Conservation (phyloP, 1,284 basidiomycete species). For the Ceratorhiza oryzae-sativae region DNA sequence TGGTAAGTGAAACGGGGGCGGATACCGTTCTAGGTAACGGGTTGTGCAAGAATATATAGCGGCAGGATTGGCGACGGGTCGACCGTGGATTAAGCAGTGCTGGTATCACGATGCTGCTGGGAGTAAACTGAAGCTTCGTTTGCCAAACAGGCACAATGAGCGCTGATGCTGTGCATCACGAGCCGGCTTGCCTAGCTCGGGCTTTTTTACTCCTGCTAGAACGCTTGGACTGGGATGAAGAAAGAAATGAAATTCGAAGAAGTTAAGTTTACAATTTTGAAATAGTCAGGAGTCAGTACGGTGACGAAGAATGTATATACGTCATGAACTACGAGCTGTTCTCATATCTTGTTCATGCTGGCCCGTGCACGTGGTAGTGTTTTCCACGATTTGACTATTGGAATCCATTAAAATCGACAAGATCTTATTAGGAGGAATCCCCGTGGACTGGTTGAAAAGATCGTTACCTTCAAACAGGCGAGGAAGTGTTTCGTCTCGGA, state of each 20-base stretch:
- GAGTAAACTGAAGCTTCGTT: neutral
- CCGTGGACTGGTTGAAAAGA: constrained; percentile 60
- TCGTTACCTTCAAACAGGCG: constrained; percentile 94
- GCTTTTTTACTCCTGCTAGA: neutral
- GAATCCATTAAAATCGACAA: neutral
- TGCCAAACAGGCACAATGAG: neutral
- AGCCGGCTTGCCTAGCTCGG: neutral
- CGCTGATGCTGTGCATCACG: neutral
- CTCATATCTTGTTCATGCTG: neutral
- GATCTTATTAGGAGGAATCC: neutral
- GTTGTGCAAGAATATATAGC: no score
- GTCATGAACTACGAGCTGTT: neutral
- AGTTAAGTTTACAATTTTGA: no score
- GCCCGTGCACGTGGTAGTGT: neutral
- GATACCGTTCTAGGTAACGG: neutral
- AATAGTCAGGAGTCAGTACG: neutral
- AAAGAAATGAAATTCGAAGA: neutral
- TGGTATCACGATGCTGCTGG: neutral
- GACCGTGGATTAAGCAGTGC: neutral
- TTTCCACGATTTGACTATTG: neutral
- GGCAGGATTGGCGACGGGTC: neutral
- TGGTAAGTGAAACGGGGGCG: neutral
- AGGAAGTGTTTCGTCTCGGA: constrained; percentile 88
- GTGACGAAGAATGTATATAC: neutral
- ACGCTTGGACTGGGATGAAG: neutral